Evolutionary conservation across 768 basidiomycete species (phyloP).

Genomic region (Suillus sp.): DNA sequence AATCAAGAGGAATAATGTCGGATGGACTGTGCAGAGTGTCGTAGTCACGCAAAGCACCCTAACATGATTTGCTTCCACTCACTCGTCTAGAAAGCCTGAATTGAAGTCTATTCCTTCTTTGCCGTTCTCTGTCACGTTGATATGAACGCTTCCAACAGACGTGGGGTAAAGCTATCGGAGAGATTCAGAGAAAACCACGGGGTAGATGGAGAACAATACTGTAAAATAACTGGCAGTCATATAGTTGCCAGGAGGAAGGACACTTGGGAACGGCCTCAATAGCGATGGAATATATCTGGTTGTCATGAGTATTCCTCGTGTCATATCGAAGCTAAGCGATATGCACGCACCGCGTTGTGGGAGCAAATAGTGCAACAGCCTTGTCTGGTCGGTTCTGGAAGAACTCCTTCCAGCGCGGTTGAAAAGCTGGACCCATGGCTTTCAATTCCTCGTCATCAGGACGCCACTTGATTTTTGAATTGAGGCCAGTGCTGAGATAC

Average conservation of each 20-base stretch:
- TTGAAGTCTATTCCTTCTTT: slow-evolving; percentile 46
- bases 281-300: not conserved
- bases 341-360: slow-evolving; percentile 40
- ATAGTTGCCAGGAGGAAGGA: slow-evolving; percentile 17
- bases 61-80: slow-evolving; percentile 13
- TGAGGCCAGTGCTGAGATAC: slow-evolving; percentile 42
- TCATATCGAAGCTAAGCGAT: not conserved
- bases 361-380: slow-evolving; percentile 48
- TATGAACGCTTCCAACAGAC: slow-evolving; percentile 51
- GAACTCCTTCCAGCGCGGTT: slow-evolving; percentile 49
- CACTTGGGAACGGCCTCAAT: not conserved
- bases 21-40: slow-evolving; percentile 18
- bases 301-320: not conserved
- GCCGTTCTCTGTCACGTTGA: slow-evolving; percentile 42
- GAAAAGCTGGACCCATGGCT: slow-evolving; percentile 49
- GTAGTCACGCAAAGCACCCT: not conserved
- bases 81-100: slow-evolving; percentile 50
- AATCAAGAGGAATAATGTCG: slow-evolving; percentile 29
- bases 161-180: slow-evolving; percentile 41
- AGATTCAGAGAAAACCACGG: not conserved
- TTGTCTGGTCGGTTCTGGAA: slow-evolving; percentile 57
- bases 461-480: slow-evolving; percentile 59
- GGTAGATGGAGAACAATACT: slow-evolving; percentile 22
- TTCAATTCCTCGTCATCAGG: slow-evolving; percentile 52
- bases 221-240: slow-evolving; percentile 30